Percentiles rank a stretch among this genome's conserved stretches.
Evolutionary conservation across 306 rosid genomes (phyloP).

Genomic region (Astragalus membranaceus): DNA sequence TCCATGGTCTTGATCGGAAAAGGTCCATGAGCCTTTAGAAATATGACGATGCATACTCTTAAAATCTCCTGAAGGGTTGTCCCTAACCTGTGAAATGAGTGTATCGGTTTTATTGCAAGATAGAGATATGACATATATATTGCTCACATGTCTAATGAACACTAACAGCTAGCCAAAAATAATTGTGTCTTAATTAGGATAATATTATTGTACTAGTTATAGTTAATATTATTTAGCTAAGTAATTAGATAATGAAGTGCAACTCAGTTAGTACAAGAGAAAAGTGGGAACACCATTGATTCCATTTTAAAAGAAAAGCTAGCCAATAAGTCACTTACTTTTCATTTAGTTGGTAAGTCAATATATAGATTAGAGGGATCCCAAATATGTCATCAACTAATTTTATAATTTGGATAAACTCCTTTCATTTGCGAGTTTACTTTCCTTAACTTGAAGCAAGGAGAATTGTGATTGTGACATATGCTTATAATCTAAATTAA

Average conservation of each 20-base stretch:
- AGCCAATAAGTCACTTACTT: background rate
- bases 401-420: background rate
- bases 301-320: too few species aligned
- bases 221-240: background rate
- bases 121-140: background rate
- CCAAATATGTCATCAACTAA: background rate
- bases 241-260: background rate
- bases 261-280: too few species aligned
- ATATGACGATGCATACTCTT: slow-evolving; percentile 60
- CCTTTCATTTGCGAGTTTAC: background rate
- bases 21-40: slow-evolving; percentile 82
- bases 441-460: background rate
- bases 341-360: background rate
- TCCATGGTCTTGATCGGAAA: slow-evolving; percentile 80
- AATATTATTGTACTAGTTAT: background rate
- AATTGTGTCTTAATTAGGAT: background rate
- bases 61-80: slow-evolving; percentile 60
- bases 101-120: background rate
- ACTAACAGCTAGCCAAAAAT: background rate
- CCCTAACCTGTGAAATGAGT: slow-evolving; percentile 33
- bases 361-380: background rate
- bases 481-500: background rate
- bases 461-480: background rate
- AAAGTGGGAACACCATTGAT: too few species aligned
- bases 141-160: background rate